Base-by-base conservation (phyloP, 176 grass and related monocot genomes). In the Lolium rigidum region DNA sequence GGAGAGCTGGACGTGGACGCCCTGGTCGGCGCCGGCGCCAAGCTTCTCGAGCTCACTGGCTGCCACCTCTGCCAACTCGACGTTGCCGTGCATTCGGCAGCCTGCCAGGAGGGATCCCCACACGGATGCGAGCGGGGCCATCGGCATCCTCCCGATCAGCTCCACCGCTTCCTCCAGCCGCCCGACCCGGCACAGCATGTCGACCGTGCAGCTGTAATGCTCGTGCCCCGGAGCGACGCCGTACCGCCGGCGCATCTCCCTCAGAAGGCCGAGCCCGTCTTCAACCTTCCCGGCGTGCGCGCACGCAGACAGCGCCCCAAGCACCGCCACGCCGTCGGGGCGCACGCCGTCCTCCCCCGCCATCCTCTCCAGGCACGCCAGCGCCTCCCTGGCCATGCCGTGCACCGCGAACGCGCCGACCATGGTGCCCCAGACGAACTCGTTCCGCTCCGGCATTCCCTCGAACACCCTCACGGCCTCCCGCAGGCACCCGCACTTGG, bases 181-280 rank as follows among this genome's bases (percentile, higher is more conserved):
- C 22, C 89, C 95, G 1, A 95, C 91, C 0, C 95, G 84, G 85
- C 91, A 95, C 20, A 98, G 93, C 95, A 98, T 95, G 82, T 98
- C 93, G 1, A 98, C 91, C 4, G 89, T 81, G 83, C 95, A 98
- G 83, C 90, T 91, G 76, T 92, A 98, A 44, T 98, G 95, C 59
- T 98, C 95, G 39, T 95, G 93, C 52, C 76, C 83, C 0, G 91
- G 91, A 10, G 52, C 13, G 48, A 98, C 89, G 25, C 44, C 76
- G 35, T 91, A 93, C 22, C 84, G 64, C 9, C 51, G 10, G 12
- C 75, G 79, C 95, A 95, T 98, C 50, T 87, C 85, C 44, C 26
- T 49, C 22, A 95, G 86, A 37, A 98, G 87, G 2, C 48, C 11
- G 66, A 93, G 85, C 14, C 91, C 95, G 2, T 93, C 84, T 17